These are phyloP conservation scores for Penicillium sp. DNA, from an alignment of 2,329 filamentous ascomycete species.

Conservation along the genomic window DNA sequence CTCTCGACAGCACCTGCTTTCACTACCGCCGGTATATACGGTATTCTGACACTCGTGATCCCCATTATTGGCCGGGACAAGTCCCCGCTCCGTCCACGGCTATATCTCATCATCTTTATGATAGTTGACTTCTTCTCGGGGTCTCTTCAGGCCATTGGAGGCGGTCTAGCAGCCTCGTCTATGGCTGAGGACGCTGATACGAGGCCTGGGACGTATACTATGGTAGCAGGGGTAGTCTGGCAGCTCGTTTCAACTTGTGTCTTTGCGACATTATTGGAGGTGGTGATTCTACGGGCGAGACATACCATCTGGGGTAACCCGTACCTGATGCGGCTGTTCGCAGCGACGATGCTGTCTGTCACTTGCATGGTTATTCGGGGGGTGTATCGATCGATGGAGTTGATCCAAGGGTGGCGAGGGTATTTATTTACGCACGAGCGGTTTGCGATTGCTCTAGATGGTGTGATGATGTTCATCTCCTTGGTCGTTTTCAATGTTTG, in stretches of 20 bases:
- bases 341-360: background rate
- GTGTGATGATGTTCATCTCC: slow-evolving; percentile 1
- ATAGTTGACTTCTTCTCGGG: slow-evolving; percentile 48
- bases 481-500: slow-evolving; percentile 4
- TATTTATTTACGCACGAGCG: slow-evolving; percentile 3
- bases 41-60: slow-evolving; percentile 42
- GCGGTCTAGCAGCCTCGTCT: slow-evolving; percentile 41
- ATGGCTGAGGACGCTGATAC: slow-evolving; percentile 15
- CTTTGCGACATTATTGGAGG: background rate
- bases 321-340: background rate
- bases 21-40: slow-evolving; percentile 39
- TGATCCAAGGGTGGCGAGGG: background rate
- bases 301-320: slow-evolving; percentile 1
- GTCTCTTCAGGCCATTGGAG: slow-evolving; percentile 49
- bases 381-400: slow-evolving; percentile 1
- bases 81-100: slow-evolving; percentile 33
- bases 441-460: slow-evolving; percentile 2
- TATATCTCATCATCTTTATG: slow-evolving; percentile 45
- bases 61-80: slow-evolving; percentile 21
- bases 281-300: background rate
- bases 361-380: slow-evolving; percentile 3
- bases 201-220: background rate
- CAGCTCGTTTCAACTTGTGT: background rate
- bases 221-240: background rate
- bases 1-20: slow-evolving; percentile 1